Evolutionary conservation across 2,329 filamentous ascomycete species (phyloP), one percentile per base, ranked within the genome.

Genomic region (Pestalotiopsis sp.): DNA sequence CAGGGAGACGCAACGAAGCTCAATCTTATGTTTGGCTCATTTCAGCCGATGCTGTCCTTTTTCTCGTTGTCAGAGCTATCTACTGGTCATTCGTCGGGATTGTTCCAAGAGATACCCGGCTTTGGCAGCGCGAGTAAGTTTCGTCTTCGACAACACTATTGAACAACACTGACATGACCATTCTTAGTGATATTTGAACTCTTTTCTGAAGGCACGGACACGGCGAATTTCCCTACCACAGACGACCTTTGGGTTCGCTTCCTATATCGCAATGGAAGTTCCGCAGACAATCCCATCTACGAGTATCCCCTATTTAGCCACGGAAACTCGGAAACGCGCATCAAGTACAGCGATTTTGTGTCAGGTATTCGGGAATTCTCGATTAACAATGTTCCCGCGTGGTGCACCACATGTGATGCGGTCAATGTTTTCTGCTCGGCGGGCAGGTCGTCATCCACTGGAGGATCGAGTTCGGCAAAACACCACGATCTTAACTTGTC

Each of bases 181-280:
- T 20, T 20, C n/a, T 17, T 39, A 66, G 63, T 97, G 86, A 83
- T 88, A 0, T 94, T 96, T 76, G 94, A 97, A 81, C 78, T 90
- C 4, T 84, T 84, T 17, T 68, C 78, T 69, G 58, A 69, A 66
- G 66, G 72, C 56, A 71, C 70, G 13, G 70, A 72, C 31, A 27
- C 69, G 69, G 69, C 75, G 2, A 31, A 59, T 0, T 79, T 76
- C 66, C 82, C 83, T 0, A 61, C 71, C 2, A 68, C 72, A 0
- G 74, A 80, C 11, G 80, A 85, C 23, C 78, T 90, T 17, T 82
- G 78, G 68, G 83, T 90, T 4, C 84, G 88, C n/a, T 88, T 90
- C 75, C 76, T 86, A 3, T 90, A 89, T 78, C 84, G 85, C 39
- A 83, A 85, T 57, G 83, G 83, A 67, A 83, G 84, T 6, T 79